Base-by-base conservation (phyloP, 2,329 filamentous ascomycete genomes). In the Coccinonectria pachysandricola region DNA sequence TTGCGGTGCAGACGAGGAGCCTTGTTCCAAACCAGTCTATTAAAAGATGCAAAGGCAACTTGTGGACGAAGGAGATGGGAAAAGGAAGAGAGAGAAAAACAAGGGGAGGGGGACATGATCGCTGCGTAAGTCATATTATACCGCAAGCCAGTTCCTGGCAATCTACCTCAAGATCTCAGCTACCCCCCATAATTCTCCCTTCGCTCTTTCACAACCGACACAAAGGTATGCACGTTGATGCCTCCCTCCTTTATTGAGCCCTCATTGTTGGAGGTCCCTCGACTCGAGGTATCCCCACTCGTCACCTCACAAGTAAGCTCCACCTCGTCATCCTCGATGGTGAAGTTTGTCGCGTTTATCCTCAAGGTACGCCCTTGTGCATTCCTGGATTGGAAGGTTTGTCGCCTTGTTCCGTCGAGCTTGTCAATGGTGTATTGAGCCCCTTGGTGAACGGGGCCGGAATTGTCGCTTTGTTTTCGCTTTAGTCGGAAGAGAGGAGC, bases 301-400 rank as follows among this genome's bases (percentile, higher is more conserved):
- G 6, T 8, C 6, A 23, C 21, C 21, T 23, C 14, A 12, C 21
- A 13, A 8, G 21, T 23, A 12, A 23, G 21, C 21, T 20, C 24
- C 10, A 26, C 15, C 24, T 26, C 24, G 17, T 26, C 24, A 6
- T 26, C 24, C 7, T 14, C 24, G 17, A 26, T 21, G 10, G 10
- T 11, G 12, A 19, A 18, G 8, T 9, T 6, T 9, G 18, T 8
- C 14, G 8, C 12, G 19, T 16, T n/a, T n/a, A n/a, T n/a, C n/a
- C n/a, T n/a, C n/a, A n/a, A n/a, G n/a, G n/a, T n/a, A n/a, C n/a
- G n/a, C n/a, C n/a, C n/a, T n/a, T n/a, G n/a, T n/a, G n/a, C n/a
- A n/a, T n/a, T n/a, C n/a, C n/a, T n/a, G n/a, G n/a, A n/a, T 19
- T 19, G 17, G 17, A 7, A 19, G 17, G 7, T 7, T 10, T 10